Percentiles rank a stretch among this genome's conserved stretches.
phyloP scores from a whole-genome alignment of 805 yeast genomes.

The Candida jianshihensis region DNA sequence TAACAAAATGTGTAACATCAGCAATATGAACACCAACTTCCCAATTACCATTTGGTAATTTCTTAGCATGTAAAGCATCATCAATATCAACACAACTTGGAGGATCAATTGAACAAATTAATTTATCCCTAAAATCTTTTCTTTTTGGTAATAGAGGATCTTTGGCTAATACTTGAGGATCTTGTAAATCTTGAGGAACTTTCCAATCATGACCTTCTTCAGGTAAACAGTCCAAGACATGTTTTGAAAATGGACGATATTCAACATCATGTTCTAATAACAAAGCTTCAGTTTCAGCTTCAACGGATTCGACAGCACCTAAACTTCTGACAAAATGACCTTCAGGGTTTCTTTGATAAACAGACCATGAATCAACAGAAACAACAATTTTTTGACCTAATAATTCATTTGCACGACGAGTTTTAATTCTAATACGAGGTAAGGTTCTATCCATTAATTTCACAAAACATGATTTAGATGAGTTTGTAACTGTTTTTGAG shows the following conservation, averaged over 20 bases:
- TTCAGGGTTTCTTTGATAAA: constrained; percentile 75
- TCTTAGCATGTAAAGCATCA: constrained; percentile 88
- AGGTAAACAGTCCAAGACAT: constrained; percentile 89
- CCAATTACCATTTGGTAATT: constrained; percentile 84
- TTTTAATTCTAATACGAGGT: constrained; percentile 80
- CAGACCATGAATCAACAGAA: constrained; percentile 90
- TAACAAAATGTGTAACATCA: constrained; percentile 95
- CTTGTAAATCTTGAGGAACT: constrained; percentile 61
- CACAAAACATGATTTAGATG: constrained; percentile 76
- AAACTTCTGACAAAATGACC: constrained; percentile 90
- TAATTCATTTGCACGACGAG: constrained; percentile 78
- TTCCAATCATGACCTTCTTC: constrained; percentile 90
- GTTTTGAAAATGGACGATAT: constrained; percentile 88
- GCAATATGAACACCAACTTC: constrained; percentile 99
- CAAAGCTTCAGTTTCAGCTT: constrained; percentile 94
- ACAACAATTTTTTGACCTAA: constrained; percentile 88
- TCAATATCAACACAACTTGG: constrained; percentile 98
- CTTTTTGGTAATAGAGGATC: constrained; percentile 49
- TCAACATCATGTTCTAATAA: constrained; percentile 93
- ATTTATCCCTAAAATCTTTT: constrained; percentile 78
- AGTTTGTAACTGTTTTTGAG: constrained; percentile 48
- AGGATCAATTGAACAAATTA: constrained; percentile 95
- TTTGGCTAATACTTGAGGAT: constrained; percentile 45
- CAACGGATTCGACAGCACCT: constrained; percentile 86
- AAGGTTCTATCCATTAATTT: constrained; percentile 82